Evolutionary conservation across 2,329 filamentous ascomycete genomes (phyloP).

Genomic region (Colletotrichum tabaci): DNA sequence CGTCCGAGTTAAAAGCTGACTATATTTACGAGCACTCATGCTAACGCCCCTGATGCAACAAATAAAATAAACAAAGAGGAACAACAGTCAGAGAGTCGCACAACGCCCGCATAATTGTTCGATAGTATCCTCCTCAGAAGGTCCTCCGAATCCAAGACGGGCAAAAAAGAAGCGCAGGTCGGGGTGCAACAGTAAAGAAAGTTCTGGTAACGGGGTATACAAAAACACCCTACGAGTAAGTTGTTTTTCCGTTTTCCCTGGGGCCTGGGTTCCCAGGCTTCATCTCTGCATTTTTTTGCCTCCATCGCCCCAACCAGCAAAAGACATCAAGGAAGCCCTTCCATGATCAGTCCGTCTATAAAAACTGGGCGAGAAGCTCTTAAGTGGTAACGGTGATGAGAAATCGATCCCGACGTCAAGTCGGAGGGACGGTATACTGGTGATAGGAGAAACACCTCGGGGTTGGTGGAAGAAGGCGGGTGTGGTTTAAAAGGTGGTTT

Average conservation of each 20-base stretch:
- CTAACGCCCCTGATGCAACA: constrained; percentile 41
- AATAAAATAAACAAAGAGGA: background rate
- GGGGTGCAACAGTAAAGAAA: constrained; percentile 36
- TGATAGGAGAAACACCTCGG: constrained; percentile 1
- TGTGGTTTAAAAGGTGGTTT: constrained; percentile 12
- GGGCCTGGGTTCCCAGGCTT: constrained; percentile 28
- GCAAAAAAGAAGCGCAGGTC: background rate
- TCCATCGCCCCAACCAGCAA: constrained; percentile 8
- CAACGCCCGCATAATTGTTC: constrained; percentile 7
- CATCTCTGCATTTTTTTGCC: background rate
- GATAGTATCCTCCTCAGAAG: background rate
- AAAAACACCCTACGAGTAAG: constrained; percentile 25
- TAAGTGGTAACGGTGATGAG: constrained; percentile 27
- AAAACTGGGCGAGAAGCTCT: constrained; percentile 26
- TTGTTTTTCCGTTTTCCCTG: background rate
- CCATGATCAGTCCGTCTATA: constrained; percentile 40
- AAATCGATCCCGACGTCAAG: constrained; percentile 41
- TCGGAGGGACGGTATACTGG: constrained; percentile 31
- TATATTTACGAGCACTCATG: constrained; percentile 39
- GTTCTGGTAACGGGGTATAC: constrained; percentile 38
- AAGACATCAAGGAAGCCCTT: constrained; percentile 11
- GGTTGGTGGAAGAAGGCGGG: background rate
- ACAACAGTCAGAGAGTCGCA: background rate
- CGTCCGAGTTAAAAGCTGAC: constrained; percentile 21
- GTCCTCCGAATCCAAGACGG: constrained; percentile 25